A percentile compares a stretch with the other conserved stretches of the same genome.
Evolutionary conservation across 495 filamentous ascomycete species (phyloP).

Genomic region (Neurospora hispaniola): DNA sequence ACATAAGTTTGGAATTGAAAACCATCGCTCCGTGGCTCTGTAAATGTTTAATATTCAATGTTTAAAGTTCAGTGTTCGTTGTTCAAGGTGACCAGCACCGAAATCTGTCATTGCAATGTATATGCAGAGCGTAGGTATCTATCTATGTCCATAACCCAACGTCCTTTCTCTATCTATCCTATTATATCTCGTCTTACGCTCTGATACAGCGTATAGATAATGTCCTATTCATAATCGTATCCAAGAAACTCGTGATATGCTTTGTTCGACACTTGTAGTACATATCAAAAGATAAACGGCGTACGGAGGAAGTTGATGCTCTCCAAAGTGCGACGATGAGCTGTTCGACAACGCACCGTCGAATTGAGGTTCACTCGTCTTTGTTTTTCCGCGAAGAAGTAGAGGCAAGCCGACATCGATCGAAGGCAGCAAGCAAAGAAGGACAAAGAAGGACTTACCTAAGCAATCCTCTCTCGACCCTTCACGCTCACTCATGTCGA

Average conservation of each 20-base stretch:
- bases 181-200: neutral
- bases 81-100: neutral
- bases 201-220: neutral
- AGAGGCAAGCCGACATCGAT: no score
- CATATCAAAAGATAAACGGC: no score
- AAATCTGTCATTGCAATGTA: neutral
- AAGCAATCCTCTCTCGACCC: neutral
- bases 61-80: no score
- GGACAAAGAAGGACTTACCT: neutral
- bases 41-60: no score
- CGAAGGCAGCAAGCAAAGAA: no score
- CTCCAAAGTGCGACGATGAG: no score
- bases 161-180: neutral
- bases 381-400: no score
- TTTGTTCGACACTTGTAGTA: neutral
- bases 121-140: neutral
- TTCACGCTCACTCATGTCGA: neutral
- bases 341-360: no score
- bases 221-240: neutral
- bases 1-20: no score
- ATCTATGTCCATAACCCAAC: neutral
- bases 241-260: neutral
- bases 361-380: no score
- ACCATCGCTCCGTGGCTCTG: no score
- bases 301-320: no score